phyloP scores from a whole-genome alignment of 176 grass and related monocot species.

The Oryza nivara region DNA sequence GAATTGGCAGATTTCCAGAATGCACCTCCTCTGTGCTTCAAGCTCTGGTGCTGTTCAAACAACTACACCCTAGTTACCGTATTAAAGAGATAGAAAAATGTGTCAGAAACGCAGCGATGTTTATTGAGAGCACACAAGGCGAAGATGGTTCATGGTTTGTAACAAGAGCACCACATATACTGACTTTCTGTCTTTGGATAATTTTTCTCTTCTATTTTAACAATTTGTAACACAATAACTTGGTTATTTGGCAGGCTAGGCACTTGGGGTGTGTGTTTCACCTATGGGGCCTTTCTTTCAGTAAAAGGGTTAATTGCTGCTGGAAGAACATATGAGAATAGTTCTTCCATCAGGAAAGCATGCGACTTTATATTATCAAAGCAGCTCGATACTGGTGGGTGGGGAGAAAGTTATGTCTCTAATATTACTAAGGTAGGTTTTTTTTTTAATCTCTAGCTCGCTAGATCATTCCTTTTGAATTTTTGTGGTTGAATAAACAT shows the following conservation, averaged over 20 bases:
- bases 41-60: slow-evolving; percentile 50
- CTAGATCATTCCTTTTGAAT: neutral
- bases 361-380: slow-evolving; percentile 66
- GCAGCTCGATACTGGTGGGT: slow-evolving; percentile 50
- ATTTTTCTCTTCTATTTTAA: neutral
- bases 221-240: neutral
- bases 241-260: slow-evolving; percentile 44
- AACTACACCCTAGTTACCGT: slow-evolving; percentile 47
- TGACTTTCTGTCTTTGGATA: neutral
- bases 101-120: slow-evolving; percentile 36
- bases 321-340: slow-evolving; percentile 54
- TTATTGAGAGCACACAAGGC: slow-evolving; percentile 52
- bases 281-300: slow-evolving; percentile 57
- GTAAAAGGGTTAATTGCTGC: slow-evolving; percentile 48
- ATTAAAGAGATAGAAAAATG: slow-evolving; percentile 55
- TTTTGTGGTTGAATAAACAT: neutral
- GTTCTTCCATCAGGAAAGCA: slow-evolving; percentile 45
- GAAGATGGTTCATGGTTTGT: slow-evolving; percentile 65
- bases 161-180: too few species aligned
- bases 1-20: slow-evolving; percentile 52
- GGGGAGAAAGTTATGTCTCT: slow-evolving; percentile 56
- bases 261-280: slow-evolving; percentile 61
- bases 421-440: slow-evolving; percentile 29
- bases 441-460: too few species aligned
- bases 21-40: slow-evolving; percentile 62